Conservation (phyloP, 108 stramenopile species). For the Cyclotella sp. region DNA sequence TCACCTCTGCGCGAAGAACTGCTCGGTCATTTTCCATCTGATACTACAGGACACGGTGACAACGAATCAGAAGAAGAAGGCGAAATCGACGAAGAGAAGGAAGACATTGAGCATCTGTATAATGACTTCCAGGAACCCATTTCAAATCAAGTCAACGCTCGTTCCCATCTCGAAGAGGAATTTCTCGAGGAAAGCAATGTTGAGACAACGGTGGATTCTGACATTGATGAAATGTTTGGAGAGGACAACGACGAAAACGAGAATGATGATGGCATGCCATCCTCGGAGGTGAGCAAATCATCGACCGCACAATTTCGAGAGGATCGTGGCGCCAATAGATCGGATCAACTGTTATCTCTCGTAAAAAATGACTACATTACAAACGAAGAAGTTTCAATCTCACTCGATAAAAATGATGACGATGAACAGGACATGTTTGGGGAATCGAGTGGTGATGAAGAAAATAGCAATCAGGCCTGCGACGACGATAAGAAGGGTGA, state of each 20-base stretch:
- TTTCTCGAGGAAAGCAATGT: slow-evolving; percentile 13
- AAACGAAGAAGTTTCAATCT: too few relatives aligned
- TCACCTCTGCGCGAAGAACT: neutral
- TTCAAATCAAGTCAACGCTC: neutral
- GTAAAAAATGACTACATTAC: too few relatives aligned
- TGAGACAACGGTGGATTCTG: slow-evolving; percentile 9
- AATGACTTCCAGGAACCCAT: slow-evolving; percentile 43
- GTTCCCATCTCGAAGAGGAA: neutral
- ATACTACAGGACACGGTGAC: neutral
- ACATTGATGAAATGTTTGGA: slow-evolving; percentile 45
- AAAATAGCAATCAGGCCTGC: neutral
- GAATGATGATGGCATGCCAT: neutral
- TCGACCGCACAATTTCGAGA: neutral
- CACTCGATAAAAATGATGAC: neutral
- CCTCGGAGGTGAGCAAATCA: neutral
- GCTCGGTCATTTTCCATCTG: neutral
- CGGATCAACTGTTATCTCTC: too few relatives aligned
- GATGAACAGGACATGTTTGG: slow-evolving; percentile 19
- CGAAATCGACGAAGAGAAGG: slow-evolving; percentile 46
- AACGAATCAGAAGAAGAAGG: slow-evolving; percentile 53
- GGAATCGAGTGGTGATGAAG: slow-evolving; percentile 9
- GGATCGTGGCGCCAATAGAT: neutral
- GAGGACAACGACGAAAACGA: neutral
- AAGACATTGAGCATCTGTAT: slow-evolving; percentile 47
- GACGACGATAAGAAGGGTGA: neutral